These are phyloP conservation scores for Mortierella sp. DNA, from an alignment of 371 early-diverging fungal species.

Conservation along the genomic window DNA sequence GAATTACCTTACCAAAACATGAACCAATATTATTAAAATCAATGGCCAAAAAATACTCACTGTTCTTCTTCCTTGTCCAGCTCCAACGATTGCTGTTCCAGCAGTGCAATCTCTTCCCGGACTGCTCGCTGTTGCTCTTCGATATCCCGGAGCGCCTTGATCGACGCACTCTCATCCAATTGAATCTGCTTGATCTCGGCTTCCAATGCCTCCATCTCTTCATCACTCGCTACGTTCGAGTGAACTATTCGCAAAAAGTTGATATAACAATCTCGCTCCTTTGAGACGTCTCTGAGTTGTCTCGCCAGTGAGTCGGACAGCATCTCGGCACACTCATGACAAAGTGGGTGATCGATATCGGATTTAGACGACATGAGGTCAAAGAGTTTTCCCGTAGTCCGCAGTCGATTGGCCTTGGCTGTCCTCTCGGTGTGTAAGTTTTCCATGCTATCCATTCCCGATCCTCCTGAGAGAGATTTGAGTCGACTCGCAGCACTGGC, in stretches of 20 bases:
- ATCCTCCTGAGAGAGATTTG: constrained; percentile 23
- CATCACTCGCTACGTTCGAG: constrained; percentile 65
- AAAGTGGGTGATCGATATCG: constrained; percentile 89
- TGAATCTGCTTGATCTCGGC: constrained; percentile 68
- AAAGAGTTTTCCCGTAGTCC: constrained; percentile 77
- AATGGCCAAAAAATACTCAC: constrained; percentile 32
- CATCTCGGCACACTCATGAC: constrained; percentile 91
- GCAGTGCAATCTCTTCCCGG: constrained; percentile 68
- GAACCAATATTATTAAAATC: not conserved
- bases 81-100: constrained; percentile 73
- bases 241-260: constrained; percentile 76
- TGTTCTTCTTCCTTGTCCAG: constrained; percentile 76
- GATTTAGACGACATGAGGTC: constrained; percentile 79
- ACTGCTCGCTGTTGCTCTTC: constrained; percentile 73
- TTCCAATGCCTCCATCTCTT: constrained; percentile 62
- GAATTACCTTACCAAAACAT: not conserved
- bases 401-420: constrained; percentile 62
- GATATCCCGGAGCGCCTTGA: constrained; percentile 68
- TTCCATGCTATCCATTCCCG: constrained; percentile 22
- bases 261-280: constrained; percentile 84
- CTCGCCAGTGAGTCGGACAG: constrained; percentile 78
- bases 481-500: constrained; percentile 9
- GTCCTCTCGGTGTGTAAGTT: constrained; percentile 58
- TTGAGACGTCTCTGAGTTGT: constrained; percentile 75
- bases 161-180: constrained; percentile 66